Base-by-base conservation (phyloP, 2,329 filamentous ascomycete genomes). In the Monascus ruber region DNA sequence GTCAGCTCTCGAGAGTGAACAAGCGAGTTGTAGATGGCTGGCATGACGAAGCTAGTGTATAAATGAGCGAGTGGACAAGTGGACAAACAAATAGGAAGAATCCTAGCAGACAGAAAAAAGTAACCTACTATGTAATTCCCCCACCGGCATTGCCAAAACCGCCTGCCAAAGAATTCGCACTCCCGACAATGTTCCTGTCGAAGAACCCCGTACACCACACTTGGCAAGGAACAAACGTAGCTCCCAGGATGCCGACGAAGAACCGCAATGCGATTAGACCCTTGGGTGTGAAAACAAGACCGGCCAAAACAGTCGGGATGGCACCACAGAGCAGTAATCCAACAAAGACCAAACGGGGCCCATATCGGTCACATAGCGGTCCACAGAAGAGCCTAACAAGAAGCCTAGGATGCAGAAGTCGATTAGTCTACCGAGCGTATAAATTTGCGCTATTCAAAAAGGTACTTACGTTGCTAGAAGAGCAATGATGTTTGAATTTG, bases 121-220 rank as follows among this genome's bases (percentile, higher is more conserved):
- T 9, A 8, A 43, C 55, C 26, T 51, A 62, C 60, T 94, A 94
- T 2, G 87, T 94, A 48, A 94, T 83, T 40, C 88, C 88, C 46
- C 87, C 88, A 42, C 88, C 87, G 25, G 85, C 76, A 51, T 94
- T 94, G 37, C 87, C 88, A 67, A 84, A 81, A 9, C 88, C 88
- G 33, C 80, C 88, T 1, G 86, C 81, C 11, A 94, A 64, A 2
- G 85, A 83, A 56, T 94, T 95, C 44, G 86, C 85, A 5, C 85
- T 88, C 35, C 88, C 88, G 11, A 94, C 83, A 25, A 94, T 73
- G 52, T 88, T 91, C 68, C 88, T 91, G 65, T 95, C 87, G 59
- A 86, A 94, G 70, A 94, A 94, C 0, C 81, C 85, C 0, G 86
- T 94, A 6, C 82, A 85, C 85, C 87, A 94, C 5, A 94, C 88